These are phyloP conservation scores for Eutrema yunnanense DNA, from an alignment of 345 rosid genomes.

Conservation along the genomic window DNA sequence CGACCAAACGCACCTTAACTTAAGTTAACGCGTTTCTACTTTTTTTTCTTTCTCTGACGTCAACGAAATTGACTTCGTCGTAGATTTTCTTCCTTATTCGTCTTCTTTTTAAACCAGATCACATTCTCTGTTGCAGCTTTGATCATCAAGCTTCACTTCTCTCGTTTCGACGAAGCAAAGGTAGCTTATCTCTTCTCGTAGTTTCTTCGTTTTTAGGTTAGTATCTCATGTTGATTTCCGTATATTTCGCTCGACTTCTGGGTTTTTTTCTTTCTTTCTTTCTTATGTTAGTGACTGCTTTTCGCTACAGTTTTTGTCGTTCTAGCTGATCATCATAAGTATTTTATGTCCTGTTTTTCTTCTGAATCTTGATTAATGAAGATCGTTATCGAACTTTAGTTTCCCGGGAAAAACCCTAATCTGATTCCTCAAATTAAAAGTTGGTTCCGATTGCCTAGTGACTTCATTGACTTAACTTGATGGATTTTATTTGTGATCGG, in stretches of 20 bases:
- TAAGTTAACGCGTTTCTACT: conserved; percentile 9
- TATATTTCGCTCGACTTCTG: not conserved
- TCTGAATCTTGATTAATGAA: not conserved
- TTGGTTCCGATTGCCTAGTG: not conserved
- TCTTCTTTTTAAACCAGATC: not conserved
- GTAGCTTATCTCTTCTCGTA: not conserved
- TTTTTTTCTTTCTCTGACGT: not conserved
- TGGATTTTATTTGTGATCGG: not conserved
- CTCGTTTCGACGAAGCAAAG: not conserved
- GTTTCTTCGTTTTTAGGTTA: not conserved
- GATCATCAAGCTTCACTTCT: conserved; percentile 1
- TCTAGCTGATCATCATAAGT: not conserved
- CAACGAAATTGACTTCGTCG: conserved; percentile 7
- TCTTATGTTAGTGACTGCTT: not conserved
- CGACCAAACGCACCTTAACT: not conserved
- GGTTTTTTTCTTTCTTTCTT: not conserved
- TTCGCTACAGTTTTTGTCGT: not conserved
- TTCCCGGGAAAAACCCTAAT: not conserved
- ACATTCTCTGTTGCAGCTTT: not conserved
- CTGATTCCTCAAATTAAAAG: not conserved
- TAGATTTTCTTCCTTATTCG: not conserved
- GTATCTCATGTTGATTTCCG: not conserved
- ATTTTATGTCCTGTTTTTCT: not conserved
- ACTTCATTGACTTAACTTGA: not conserved
- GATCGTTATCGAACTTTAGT: not conserved